Evolutionary conservation across 768 basidiomycete species (phyloP).

Genomic region (Hericium erinaceus): DNA sequence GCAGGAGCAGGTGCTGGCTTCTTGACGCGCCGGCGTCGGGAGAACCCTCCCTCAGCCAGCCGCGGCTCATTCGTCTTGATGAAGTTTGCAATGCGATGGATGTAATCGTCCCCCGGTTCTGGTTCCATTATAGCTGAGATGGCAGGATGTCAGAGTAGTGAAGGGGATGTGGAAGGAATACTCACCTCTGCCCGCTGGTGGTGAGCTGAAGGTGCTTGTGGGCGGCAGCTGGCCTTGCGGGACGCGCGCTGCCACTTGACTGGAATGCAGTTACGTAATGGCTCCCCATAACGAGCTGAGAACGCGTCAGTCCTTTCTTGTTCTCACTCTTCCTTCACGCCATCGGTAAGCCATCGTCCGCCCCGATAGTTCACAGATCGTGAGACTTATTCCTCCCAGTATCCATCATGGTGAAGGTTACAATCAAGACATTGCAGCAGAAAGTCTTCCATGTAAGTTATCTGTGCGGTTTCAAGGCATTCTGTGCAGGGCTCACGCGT

Average conservation of each 20-base stretch:
- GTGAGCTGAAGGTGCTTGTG: neutral
- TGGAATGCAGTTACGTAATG: neutral
- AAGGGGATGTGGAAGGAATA: neutral
- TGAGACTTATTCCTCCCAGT: conserved; percentile 13
- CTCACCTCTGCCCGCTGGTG: neutral
- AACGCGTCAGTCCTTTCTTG: conserved; percentile 5
- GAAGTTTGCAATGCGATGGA: conserved; percentile 60
- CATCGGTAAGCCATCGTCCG: neutral
- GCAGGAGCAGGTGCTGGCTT: conserved; percentile 21
- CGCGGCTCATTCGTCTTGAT: conserved; percentile 64
- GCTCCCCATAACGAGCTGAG: neutral
- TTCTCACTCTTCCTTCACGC: conserved; percentile 10
- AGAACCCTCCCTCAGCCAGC: conserved; percentile 55
- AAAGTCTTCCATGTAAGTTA: conserved; percentile 73
- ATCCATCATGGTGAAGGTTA: conserved; percentile 67
- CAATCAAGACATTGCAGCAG: conserved; percentile 90
- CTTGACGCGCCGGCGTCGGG: conserved; percentile 38
- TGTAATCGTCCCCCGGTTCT: conserved; percentile 67
- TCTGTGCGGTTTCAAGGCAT: neutral
- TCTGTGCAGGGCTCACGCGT: neutral
- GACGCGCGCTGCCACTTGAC: neutral
- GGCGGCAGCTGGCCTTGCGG: neutral
- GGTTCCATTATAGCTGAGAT: conserved; percentile 32
- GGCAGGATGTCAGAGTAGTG: conserved; percentile 14
- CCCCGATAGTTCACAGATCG: neutral